phyloP scores from a whole-genome alignment of 2,329 filamentous ascomycete species.

The Ophiostoma sp. region DNA sequence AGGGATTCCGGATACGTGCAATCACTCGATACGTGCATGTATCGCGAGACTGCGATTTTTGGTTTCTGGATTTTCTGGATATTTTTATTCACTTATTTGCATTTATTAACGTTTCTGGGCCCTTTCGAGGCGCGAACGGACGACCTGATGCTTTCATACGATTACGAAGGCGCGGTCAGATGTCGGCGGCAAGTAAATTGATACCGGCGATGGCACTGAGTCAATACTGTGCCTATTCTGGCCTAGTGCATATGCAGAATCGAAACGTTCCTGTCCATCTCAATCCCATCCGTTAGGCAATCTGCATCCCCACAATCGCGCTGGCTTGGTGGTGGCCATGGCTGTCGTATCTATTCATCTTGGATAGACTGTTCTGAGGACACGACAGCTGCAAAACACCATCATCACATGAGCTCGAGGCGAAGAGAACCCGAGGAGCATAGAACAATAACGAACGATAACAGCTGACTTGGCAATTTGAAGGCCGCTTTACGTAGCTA shows the following conservation, averaged over 20 bases:
- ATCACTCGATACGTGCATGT: background rate
- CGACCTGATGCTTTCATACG: background rate
- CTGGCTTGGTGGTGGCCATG: background rate
- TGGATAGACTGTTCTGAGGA: too few relatives aligned
- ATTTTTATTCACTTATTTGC: too few relatives aligned
- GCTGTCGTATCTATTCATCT: too few relatives aligned
- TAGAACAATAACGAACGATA: background rate
- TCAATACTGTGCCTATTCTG: background rate
- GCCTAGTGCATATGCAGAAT: conserved; percentile 6
- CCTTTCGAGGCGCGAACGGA: background rate
- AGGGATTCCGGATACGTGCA: background rate
- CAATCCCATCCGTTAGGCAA: background rate
- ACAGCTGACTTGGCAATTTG: background rate
- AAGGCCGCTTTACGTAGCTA: background rate
- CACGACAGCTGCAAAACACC: too few relatives aligned
- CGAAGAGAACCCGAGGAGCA: too few relatives aligned
- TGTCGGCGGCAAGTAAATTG: conserved; percentile 1
- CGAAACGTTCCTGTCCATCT: conserved; percentile 7
- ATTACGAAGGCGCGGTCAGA: conserved; percentile 3
- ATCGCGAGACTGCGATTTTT: too few relatives aligned
- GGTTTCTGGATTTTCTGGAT: too few relatives aligned
- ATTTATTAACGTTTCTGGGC: background rate
- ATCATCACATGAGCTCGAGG: too few relatives aligned
- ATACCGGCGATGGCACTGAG: background rate
- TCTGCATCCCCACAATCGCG: background rate